phyloP scores from a whole-genome alignment of 805 yeast genomes.

The Metschnikowia dekortorum region DNA sequence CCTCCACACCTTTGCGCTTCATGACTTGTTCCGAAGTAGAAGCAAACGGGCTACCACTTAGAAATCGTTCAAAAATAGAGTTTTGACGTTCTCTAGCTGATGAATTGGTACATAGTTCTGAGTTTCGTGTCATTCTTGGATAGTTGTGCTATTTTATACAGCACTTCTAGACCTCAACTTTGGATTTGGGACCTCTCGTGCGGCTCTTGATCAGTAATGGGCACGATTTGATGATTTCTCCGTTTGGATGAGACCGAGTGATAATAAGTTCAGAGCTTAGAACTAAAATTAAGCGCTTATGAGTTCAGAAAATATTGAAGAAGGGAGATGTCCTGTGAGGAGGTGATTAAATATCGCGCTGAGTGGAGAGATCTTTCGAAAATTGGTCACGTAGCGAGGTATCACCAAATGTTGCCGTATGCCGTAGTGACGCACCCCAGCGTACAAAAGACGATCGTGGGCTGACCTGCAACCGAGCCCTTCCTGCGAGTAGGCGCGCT shows the following conservation, averaged over 20 bases:
- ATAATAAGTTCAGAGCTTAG: neutral
- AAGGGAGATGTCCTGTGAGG: neutral
- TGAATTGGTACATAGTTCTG: neutral
- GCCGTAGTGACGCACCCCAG: conserved; percentile 4
- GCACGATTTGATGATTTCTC: neutral
- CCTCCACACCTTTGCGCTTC: neutral
- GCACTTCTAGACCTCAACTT: neutral
- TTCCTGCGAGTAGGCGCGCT: neutral
- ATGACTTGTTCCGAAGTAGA: neutral
- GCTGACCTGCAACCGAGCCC: conserved; percentile 4
- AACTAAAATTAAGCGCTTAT: neutral
- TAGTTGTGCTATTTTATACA: neutral
- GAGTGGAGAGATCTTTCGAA: conserved; percentile 1
- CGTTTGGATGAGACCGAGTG: neutral
- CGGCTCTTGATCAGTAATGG: neutral
- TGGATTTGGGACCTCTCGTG: neutral
- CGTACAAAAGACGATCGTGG: conserved; percentile 3
- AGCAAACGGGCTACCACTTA: conserved; percentile 2
- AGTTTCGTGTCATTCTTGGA: neutral
- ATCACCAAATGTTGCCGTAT: conserved; percentile 3
- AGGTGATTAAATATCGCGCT: conserved; percentile 1
- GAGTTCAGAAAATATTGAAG: neutral
- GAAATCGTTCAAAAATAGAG: conserved; percentile 7
- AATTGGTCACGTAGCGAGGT: conserved; percentile 3
- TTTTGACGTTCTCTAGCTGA: conserved; percentile 1